Conservation (phyloP, 2,329 filamentous ascomycete species). For the Tolypocladium pustulatum region DNA sequence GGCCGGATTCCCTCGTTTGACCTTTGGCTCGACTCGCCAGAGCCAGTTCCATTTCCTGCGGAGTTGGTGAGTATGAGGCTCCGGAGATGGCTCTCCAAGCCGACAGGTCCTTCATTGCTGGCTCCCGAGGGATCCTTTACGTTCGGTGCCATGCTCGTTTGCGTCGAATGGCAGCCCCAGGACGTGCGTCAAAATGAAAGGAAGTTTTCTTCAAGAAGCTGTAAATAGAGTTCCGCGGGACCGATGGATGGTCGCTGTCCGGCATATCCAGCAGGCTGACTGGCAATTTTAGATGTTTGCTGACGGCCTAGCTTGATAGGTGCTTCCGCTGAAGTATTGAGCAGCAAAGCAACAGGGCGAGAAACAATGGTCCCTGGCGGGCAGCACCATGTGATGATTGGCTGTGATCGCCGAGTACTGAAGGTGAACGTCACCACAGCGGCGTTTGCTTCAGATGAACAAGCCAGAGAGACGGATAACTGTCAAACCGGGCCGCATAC, state of each 20-base stretch:
- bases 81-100: conserved; percentile 47
- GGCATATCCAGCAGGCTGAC: background rate
- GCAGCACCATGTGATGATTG: background rate
- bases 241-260: background rate
- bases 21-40: background rate
- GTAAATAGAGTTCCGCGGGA: background rate
- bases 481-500: background rate
- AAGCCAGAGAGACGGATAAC: background rate
- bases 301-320: background rate
- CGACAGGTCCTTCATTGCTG: conserved; percentile 6
- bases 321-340: background rate
- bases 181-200: background rate
- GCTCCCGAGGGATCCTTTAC: background rate
- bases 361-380: background rate
- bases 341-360: background rate
- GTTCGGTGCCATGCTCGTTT: background rate
- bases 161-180: background rate
- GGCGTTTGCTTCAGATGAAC: background rate
- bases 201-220: background rate
- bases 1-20: background rate
- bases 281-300: background rate
- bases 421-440: background rate
- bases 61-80: conserved; percentile 48
- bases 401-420: background rate
- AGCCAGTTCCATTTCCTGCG: conserved; percentile 1